Conservation (phyloP, 2,329 filamentous ascomycete species). For the Exophiala mesophila region DNA sequence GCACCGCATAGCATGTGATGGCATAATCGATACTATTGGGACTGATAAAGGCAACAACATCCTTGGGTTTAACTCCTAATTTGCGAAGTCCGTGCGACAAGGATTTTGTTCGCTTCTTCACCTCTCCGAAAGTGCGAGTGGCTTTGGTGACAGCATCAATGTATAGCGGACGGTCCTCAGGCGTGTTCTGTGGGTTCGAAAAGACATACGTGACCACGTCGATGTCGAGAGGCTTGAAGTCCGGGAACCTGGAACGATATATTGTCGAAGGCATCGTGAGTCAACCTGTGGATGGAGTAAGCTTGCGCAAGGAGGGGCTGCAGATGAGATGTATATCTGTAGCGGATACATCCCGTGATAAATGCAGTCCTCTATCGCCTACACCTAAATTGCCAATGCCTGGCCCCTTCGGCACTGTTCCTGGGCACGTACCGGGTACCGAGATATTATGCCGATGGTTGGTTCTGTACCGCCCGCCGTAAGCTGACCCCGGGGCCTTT, state of each 20-base stretch:
- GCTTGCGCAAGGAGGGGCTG: background rate
- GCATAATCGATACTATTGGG: conserved; percentile 84
- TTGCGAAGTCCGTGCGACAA: conserved; percentile 16
- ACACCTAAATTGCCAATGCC: too few species aligned
- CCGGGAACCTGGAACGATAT: conserved; percentile 12
- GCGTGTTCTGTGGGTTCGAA: conserved; percentile 17
- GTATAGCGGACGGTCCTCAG: conserved; percentile 17
- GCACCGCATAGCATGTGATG: conserved; percentile 67
- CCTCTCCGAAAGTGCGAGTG: conserved; percentile 12
- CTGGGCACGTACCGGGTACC: too few species aligned
- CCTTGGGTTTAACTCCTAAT: conserved; percentile 40
- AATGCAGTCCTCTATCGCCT: too few species aligned
- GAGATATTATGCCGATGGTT: too few species aligned
- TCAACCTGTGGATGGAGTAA: background rate
- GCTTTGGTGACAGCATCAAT: conserved; percentile 17
- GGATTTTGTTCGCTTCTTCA: conserved; percentile 13
- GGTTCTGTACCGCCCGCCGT: too few species aligned
- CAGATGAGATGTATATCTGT: too few species aligned
- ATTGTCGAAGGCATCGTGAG: conserved; percentile 12
- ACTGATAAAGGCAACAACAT: conserved; percentile 58
- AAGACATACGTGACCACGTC: conserved; percentile 17
- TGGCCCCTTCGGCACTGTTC: too few species aligned
- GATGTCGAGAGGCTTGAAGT: conserved; percentile 11
- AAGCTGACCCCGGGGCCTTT: too few species aligned
- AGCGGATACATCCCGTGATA: too few species aligned